phyloP scores from a whole-genome alignment of 2,329 filamentous ascomycete species.

The Leptographium procerum region DNA sequence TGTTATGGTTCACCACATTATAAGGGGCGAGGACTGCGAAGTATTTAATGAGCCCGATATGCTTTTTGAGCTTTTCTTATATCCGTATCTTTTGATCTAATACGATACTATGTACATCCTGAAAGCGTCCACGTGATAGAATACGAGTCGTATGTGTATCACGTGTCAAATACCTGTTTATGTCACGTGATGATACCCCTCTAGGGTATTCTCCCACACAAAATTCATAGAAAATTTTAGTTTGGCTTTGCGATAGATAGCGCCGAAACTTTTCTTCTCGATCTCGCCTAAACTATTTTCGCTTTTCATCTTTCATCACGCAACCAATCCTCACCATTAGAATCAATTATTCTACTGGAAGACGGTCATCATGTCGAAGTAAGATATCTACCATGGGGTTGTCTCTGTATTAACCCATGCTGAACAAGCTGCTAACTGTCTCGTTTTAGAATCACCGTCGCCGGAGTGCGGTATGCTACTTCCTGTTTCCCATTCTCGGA shows the following conservation, averaged over 20 bases:
- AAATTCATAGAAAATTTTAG: background rate
- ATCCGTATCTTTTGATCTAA: no score
- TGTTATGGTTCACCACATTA: background rate
- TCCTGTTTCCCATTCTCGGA: background rate
- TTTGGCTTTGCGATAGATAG: background rate
- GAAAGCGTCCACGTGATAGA: background rate
- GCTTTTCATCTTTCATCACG: constrained; percentile 7
- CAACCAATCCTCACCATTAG: constrained; percentile 19
- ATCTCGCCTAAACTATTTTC: background rate
- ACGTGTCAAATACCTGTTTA: background rate
- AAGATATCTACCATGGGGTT: background rate
- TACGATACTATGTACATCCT: no score
- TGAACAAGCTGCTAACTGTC: constrained; percentile 25
- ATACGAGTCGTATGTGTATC: background rate
- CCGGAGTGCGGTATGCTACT: constrained; percentile 23
- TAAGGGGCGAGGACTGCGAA: no score
- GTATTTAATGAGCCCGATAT: no score
- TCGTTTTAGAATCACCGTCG: constrained; percentile 14
- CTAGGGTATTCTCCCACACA: constrained; percentile 5
- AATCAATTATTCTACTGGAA: constrained; percentile 29
- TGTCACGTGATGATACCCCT: background rate
- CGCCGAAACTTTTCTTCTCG: constrained; percentile 1
- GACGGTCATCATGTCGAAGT: constrained; percentile 77
- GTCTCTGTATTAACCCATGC: background rate
- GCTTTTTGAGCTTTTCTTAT: no score